phyloP scores from a whole-genome alignment of 768 basidiomycete species.

The Serpula lacrymans region DNA sequence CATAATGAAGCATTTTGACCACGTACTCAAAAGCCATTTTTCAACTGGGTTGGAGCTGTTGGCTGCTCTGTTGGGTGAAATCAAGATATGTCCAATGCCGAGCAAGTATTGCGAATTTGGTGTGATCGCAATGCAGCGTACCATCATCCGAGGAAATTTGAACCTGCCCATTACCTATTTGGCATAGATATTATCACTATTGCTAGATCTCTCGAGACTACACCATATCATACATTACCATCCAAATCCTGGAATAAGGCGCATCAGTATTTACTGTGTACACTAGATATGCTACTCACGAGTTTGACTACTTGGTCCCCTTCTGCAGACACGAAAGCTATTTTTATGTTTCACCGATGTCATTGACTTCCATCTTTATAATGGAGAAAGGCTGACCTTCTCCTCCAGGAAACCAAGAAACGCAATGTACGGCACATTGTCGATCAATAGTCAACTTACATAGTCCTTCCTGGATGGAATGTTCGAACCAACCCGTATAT shows the following conservation, averaged over 20 bases:
- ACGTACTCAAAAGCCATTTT: slow-evolving; percentile 65
- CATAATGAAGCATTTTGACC: neutral
- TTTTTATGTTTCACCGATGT: neutral
- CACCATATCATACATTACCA: neutral
- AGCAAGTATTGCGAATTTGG: slow-evolving; percentile 58
- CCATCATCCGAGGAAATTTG: slow-evolving; percentile 56
- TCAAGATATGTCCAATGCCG: slow-evolving; percentile 60
- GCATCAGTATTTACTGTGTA: slow-evolving; percentile 4
- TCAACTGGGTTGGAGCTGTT: slow-evolving; percentile 65
- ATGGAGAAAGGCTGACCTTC: slow-evolving; percentile 46
- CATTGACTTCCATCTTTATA: neutral
- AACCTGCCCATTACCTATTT: slow-evolving; percentile 49
- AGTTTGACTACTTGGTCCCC: slow-evolving; percentile 56
- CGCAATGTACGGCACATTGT: slow-evolving; percentile 49
- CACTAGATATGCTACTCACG: slow-evolving; percentile 34
- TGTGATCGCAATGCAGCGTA: slow-evolving; percentile 68
- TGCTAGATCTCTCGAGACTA: neutral
- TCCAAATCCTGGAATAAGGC: neutral
- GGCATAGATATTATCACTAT: neutral
- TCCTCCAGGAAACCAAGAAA: slow-evolving; percentile 64
- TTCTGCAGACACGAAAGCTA: slow-evolving; percentile 73
- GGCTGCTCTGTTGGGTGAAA: slow-evolving; percentile 54
- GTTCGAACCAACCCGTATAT: no score
- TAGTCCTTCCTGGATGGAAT: slow-evolving; percentile 52
- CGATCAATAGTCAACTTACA: slow-evolving; percentile 63